These are phyloP conservation scores for Polyplosphaeria fusca DNA, from an alignment of 495 filamentous ascomycete genomes.

Conservation along the genomic window DNA sequence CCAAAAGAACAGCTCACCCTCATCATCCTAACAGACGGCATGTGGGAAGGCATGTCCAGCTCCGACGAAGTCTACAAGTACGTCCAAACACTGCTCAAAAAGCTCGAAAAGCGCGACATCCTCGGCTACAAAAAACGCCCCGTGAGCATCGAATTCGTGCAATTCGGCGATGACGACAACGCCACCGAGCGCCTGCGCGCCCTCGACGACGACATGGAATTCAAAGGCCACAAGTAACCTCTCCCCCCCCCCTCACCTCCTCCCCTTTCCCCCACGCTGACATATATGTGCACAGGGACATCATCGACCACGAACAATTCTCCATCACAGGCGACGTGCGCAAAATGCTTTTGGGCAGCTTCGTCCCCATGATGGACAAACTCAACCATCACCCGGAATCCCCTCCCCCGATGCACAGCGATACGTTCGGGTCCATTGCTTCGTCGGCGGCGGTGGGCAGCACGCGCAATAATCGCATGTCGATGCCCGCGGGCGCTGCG, in stretches of 20 bases:
- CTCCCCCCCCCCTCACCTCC: not conserved
- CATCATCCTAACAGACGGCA: conserved; percentile 39
- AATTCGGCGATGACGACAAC: conserved; percentile 37
- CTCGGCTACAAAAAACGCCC: conserved; percentile 27
- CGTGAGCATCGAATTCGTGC: conserved; percentile 40
- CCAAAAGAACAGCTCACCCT: conserved; percentile 29
- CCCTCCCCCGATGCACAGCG: not conserved
- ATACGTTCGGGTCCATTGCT: too few relatives aligned
- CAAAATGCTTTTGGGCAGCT: conserved; percentile 44
- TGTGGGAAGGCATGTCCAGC: conserved; percentile 31
- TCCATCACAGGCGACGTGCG: conserved; percentile 31
- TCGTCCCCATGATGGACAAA: conserved; percentile 17
- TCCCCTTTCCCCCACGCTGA: not conserved
- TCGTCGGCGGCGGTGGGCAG: too few relatives aligned
- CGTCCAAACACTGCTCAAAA: not conserved
- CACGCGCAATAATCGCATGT: too few relatives aligned
- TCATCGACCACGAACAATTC: conserved; percentile 38
- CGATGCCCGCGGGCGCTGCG: too few relatives aligned
- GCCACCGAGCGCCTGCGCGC: conserved; percentile 32
- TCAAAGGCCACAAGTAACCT: not conserved
- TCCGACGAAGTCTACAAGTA: conserved; percentile 11
- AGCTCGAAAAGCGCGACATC: conserved; percentile 2
- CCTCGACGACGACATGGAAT: conserved; percentile 36
- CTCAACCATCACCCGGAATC: not conserved
- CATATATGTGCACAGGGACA: conserved; percentile 39